Percentiles rank a stretch among this genome's conserved stretches.
phyloP scores from a whole-genome alignment of 306 rosid species.

The Luffa aegyptiaca region DNA sequence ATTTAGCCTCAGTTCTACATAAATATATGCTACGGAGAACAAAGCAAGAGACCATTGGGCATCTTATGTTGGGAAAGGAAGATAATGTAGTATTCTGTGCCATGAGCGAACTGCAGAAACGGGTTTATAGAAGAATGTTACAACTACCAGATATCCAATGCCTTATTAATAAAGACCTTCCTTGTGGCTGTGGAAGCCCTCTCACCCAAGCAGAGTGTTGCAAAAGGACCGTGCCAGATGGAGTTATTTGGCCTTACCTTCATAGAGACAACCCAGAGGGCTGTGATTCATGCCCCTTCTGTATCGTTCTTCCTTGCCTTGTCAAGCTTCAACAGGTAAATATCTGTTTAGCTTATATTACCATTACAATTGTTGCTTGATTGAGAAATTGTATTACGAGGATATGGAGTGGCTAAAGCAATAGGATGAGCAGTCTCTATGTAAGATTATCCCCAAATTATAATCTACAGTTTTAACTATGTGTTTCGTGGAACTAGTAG shows the following conservation, averaged over 20 bases:
- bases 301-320: conserved; percentile 93
- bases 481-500: background rate
- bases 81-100: conserved; percentile 81
- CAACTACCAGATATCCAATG: conserved; percentile 86
- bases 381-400: background rate
- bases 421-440: background rate
- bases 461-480: background rate
- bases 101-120: conserved; percentile 89
- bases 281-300: conserved; percentile 93
- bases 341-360: background rate
- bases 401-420: background rate
- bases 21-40: conserved; percentile 89
- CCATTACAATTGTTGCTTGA: background rate
- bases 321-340: conserved; percentile 93
- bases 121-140: conserved; percentile 73
- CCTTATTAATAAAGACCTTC: conserved; percentile 74
- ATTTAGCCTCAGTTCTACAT: conserved; percentile 52
- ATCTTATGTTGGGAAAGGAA: conserved; percentile 99
- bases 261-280: conserved; percentile 82
- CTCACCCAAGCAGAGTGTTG: conserved; percentile 87
- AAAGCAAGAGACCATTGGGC: conserved; percentile 95
- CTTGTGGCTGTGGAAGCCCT: conserved; percentile 91
- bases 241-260: conserved; percentile 79
- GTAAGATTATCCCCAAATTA: background rate
- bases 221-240: conserved; percentile 73